Conservation (phyloP, 306 rosid species). For the Cicer cuneatum region DNA sequence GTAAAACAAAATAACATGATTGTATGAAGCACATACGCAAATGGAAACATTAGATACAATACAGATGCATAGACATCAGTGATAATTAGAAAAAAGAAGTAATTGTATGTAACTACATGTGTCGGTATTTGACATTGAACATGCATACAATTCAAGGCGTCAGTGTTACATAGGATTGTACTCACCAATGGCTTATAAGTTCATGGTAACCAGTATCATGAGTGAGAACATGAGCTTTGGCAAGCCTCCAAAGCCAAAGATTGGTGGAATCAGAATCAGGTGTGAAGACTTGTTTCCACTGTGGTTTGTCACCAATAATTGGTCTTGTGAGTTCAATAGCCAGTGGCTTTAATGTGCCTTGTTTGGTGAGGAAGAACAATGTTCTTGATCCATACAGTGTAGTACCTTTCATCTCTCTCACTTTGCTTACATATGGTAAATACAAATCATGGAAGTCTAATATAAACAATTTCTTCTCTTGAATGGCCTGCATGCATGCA, state of each 20-base stretch:
- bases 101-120: no score
- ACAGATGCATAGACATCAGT: no score
- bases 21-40: neutral
- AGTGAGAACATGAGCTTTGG: conserved; percentile 58
- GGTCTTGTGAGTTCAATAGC: conserved; percentile 60
- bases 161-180: neutral
- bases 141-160: no score
- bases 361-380: conserved; percentile 49
- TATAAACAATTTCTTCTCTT: conserved; percentile 53
- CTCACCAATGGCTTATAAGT: conserved; percentile 56
- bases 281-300: conserved; percentile 55
- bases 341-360: conserved; percentile 61
- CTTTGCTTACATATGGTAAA: conserved; percentile 58
- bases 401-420: conserved; percentile 50
- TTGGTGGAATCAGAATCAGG: conserved; percentile 48
- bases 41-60: no score
- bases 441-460: conserved; percentile 57
- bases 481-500: conserved; percentile 44
- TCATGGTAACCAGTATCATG: conserved; percentile 58
- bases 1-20: neutral
- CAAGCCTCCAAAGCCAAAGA: conserved; percentile 61
- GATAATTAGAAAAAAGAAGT: no score
- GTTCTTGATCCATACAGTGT: conserved; percentile 58
- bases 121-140: no score
- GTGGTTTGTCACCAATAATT: conserved; percentile 45